Percentiles rank a stretch among this genome's conserved stretches.
These are phyloP conservation scores for Oidiodendron maius DNA, from an alignment of 495 filamentous ascomycete genomes.

Conservation along the genomic window DNA sequence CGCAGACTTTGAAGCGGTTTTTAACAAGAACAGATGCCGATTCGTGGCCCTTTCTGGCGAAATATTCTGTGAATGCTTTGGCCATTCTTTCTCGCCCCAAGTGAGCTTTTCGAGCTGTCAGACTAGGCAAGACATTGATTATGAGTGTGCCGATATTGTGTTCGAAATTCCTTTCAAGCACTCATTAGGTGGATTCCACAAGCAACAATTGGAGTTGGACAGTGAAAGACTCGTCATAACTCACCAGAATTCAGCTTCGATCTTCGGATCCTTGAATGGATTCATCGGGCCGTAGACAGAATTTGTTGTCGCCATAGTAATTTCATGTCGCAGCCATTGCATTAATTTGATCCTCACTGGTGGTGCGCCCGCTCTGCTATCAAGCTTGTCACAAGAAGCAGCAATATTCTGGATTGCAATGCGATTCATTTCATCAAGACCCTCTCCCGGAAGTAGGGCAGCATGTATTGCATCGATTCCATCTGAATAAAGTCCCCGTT, in stretches of 20 bases:
- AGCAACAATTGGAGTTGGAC: not conserved
- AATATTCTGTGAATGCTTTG: not conserved
- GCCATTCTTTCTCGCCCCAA: not conserved
- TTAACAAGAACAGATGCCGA: not conserved
- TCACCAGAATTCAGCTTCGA: not conserved
- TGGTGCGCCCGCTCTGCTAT: not conserved
- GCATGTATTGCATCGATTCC: not conserved
- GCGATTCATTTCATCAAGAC: not conserved
- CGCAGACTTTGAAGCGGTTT: not conserved
- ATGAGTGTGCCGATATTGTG: not conserved
- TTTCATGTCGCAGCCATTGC: not conserved
- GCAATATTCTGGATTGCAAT: not conserved
- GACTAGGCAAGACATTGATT: not conserved
- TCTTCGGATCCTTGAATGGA: not conserved
- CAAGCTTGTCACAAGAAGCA: not conserved
- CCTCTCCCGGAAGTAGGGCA: not conserved
- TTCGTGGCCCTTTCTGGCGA: not conserved
- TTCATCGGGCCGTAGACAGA: not conserved
- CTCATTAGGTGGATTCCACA: too few relatives aligned
- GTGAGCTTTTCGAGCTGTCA: not conserved
- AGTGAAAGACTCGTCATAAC: not conserved
- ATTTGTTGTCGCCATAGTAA: not conserved
- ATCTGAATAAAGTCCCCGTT: not conserved
- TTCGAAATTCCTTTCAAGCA: too few relatives aligned
- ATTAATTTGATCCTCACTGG: not conserved